Conservation (phyloP, 495 filamentous ascomycete species). For the Corynascus novoguineensis region DNA sequence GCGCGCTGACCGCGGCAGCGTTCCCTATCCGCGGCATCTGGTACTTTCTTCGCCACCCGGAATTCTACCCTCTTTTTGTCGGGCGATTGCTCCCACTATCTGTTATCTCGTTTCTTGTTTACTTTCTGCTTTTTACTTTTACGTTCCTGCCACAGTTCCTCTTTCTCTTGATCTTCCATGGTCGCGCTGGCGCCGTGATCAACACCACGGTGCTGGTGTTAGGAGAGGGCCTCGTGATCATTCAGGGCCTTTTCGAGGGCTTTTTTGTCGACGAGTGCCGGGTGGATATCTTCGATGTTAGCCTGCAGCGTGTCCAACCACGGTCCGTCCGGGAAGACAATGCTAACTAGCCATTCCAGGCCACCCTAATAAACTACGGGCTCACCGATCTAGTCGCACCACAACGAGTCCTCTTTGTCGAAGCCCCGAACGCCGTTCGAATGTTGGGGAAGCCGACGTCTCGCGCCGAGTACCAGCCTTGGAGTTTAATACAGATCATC, state of each 20-base stretch:
- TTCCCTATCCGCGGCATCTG: constrained; percentile 58
- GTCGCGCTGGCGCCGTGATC: constrained; percentile 65
- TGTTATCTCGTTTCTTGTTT: constrained; percentile 66
- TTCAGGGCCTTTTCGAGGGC: constrained; percentile 69
- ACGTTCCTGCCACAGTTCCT: constrained; percentile 84
- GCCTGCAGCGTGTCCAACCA: constrained; percentile 27
- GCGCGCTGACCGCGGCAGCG: neutral
- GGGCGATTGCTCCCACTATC: constrained; percentile 64
- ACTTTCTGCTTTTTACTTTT: constrained; percentile 71
- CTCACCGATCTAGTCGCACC: constrained; percentile 57
- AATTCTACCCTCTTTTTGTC: constrained; percentile 61
- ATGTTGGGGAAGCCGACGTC: constrained; percentile 70
- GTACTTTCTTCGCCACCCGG: constrained; percentile 66
- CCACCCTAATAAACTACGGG: constrained; percentile 46
- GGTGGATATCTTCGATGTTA: constrained; percentile 88
- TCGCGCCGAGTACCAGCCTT: constrained; percentile 60
- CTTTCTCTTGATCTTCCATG: constrained; percentile 76
- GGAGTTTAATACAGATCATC: constrained; percentile 69
- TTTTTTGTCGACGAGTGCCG: constrained; percentile 79
- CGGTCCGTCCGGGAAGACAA: neutral
- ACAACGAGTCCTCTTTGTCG: constrained; percentile 62
- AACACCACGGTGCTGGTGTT: constrained; percentile 74
- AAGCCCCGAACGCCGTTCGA: constrained; percentile 55
- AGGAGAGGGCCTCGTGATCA: constrained; percentile 73
- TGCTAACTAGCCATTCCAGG: constrained; percentile 26